These are phyloP conservation scores for Fusarium anguioides DNA, from an alignment of 2,329 filamentous ascomycete genomes.

Conservation along the genomic window DNA sequence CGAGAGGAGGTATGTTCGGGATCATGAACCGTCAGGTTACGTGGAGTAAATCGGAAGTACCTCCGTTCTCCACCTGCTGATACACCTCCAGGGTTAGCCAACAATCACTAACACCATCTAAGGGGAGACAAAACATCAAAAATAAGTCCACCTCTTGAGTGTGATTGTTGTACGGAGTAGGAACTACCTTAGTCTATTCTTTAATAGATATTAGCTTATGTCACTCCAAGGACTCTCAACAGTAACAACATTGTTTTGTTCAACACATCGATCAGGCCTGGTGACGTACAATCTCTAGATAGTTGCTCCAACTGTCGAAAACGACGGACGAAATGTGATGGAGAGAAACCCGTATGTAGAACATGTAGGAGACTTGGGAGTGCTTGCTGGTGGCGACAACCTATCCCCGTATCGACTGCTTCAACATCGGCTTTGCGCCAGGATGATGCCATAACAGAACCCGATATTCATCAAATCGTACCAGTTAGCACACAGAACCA, in stretches of 20 bases:
- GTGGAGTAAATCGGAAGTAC: constrained; percentile 9
- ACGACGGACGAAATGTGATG: constrained; percentile 62
- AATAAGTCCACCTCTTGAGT: no score
- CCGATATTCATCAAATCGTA: constrained; percentile 21
- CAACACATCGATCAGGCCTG: constrained; percentile 33
- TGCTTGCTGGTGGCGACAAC: no score
- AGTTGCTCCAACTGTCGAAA: constrained; percentile 61
- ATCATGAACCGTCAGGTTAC: constrained; percentile 5
- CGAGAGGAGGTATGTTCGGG: background rate
- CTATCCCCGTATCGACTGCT: no score
- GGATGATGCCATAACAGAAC: no score
- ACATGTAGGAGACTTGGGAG: constrained; percentile 26
- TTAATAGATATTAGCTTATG: no score
- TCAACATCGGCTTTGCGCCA: no score
- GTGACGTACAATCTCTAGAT: constrained; percentile 39
- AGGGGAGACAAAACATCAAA: no score
- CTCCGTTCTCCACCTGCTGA: constrained; percentile 12
- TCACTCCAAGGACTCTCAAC: no score
- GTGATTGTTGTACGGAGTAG: no score
- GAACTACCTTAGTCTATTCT: no score
- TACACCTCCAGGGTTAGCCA: no score
- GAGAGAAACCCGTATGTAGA: constrained; percentile 34
- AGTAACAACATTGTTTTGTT: background rate
- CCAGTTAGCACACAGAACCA: constrained; percentile 1
- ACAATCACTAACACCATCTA: background rate